These are phyloP conservation scores for Amanita muscaria DNA, from an alignment of 768 basidiomycete genomes.

Conservation along the genomic window DNA sequence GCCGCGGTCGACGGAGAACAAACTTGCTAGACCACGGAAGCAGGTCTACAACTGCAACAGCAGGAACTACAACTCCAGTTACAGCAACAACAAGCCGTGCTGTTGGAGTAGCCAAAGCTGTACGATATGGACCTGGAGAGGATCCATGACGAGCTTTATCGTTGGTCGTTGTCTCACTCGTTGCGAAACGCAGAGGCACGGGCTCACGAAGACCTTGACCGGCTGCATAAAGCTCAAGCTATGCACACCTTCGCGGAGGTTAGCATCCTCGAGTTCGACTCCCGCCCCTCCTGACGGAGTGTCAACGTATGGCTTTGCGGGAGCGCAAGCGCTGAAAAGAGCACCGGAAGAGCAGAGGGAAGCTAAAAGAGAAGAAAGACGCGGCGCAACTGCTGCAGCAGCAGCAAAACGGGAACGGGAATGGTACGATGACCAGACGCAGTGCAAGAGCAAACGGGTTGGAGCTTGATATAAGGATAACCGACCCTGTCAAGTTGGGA, in stretches of 20 bases:
- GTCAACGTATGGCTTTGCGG: conserved; percentile 75
- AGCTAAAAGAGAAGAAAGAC: conserved; percentile 29
- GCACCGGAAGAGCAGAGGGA: conserved; percentile 24
- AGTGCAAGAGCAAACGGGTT: conserved; percentile 70
- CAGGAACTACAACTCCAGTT: conserved; percentile 24
- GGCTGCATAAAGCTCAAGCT: conserved; percentile 73
- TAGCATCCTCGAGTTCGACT: conserved; percentile 81
- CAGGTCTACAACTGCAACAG: conserved; percentile 21
- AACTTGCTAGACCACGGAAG: conserved; percentile 27
- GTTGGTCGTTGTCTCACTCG: conserved; percentile 81
- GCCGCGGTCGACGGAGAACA: conserved; percentile 23
- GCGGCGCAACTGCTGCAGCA: too few species aligned
- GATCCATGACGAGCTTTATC: conserved; percentile 81
- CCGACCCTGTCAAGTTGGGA: conserved; percentile 69
- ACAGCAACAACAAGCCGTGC: conserved; percentile 5
- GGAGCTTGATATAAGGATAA: conserved; percentile 61
- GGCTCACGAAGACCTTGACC: conserved; percentile 57
- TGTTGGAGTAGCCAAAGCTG: conserved; percentile 32
- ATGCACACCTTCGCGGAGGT: conserved; percentile 85
- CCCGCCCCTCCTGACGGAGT: conserved; percentile 69
- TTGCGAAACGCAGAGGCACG: conserved; percentile 63
- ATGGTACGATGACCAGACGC: conserved; percentile 44
- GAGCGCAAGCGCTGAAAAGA: conserved; percentile 63
- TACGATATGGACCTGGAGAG: conserved; percentile 89
- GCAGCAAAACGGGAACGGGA: conserved; percentile 15